phyloP scores from a whole-genome alignment of 306 rosid species.

The Pueraria montana region DNA sequence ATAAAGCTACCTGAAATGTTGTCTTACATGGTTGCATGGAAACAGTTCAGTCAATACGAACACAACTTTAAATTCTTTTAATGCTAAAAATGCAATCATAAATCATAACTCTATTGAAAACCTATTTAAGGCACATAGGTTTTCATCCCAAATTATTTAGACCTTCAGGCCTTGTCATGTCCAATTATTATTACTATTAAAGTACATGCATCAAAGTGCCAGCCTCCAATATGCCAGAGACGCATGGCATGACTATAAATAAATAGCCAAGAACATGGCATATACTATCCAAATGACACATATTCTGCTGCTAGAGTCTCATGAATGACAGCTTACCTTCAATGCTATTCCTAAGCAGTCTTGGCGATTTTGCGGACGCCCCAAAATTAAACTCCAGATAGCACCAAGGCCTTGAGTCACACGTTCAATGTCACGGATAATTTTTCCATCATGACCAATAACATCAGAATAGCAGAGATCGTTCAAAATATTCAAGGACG shows the following conservation, averaged over 20 bases:
- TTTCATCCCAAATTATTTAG: not conserved
- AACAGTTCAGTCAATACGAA: not conserved
- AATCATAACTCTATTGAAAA: constrained; percentile 2
- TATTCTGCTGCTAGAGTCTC: constrained; percentile 32
- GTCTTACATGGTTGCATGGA: not conserved
- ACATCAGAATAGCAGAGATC: constrained; percentile 87
- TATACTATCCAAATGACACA: constrained; percentile 30
- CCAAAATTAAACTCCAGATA: constrained; percentile 93
- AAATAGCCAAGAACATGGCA: constrained; percentile 32
- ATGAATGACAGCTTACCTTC: constrained; percentile 64
- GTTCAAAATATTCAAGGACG: constrained; percentile 73
- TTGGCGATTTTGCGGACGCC: constrained; percentile 88
- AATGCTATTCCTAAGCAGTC: constrained; percentile 85
- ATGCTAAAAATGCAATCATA: not conserved
- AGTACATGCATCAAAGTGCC: constrained; percentile 13
- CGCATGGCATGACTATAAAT: constrained; percentile 12
- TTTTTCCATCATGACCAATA: constrained; percentile 71
- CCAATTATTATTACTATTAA: not conserved
- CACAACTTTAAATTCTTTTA: not conserved
- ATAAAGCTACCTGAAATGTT: not conserved
- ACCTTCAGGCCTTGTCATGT: not conserved
- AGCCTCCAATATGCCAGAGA: constrained; percentile 34
- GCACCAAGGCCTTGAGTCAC: constrained; percentile 99
- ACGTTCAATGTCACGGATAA: constrained; percentile 83
- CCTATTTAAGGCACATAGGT: not conserved